These are phyloP conservation scores for Oenanthe sinensis DNA, from an alignment of 129 eudicot species.

Conservation along the genomic window DNA sequence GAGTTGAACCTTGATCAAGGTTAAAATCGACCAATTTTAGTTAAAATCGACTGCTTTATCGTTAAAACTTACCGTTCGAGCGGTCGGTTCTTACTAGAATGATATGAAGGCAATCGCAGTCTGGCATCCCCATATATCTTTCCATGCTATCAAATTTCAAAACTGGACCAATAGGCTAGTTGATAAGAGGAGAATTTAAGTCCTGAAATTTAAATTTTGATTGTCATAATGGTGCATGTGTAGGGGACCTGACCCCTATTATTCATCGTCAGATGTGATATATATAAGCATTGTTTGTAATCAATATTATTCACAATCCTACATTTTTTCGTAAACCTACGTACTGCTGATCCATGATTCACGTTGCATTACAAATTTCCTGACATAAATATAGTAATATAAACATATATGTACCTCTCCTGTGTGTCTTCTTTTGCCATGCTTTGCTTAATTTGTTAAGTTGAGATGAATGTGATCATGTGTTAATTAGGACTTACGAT, in stretches of 20 bases:
- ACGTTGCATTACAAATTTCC: neutral
- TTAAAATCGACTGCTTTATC: too few species aligned
- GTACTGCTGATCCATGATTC: neutral
- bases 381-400: neutral
- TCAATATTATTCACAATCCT: neutral
- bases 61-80: too few species aligned
- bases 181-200: constrained; percentile 9
- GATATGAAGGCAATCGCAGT: neutral
- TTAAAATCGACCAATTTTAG: too few species aligned
- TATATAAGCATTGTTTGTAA: neutral
- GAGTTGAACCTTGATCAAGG: too few species aligned
- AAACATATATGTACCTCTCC: neutral
- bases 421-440: neutral
- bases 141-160: neutral
- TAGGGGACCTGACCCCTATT: constrained; percentile 3
- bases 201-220: neutral
- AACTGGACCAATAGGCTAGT: constrained; percentile 8
- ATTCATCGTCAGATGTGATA: neutral
- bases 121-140: neutral
- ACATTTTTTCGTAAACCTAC: neutral
- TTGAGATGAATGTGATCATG: neutral
- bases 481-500: neutral
- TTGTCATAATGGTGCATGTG: neutral
- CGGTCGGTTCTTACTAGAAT: too few species aligned
- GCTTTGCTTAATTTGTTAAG: neutral